Percentiles rank a stretch among this genome's conserved stretches.
phyloP scores from a whole-genome alignment of 75 land plant genomes.

The Chamaecyparis obtusa region DNA sequence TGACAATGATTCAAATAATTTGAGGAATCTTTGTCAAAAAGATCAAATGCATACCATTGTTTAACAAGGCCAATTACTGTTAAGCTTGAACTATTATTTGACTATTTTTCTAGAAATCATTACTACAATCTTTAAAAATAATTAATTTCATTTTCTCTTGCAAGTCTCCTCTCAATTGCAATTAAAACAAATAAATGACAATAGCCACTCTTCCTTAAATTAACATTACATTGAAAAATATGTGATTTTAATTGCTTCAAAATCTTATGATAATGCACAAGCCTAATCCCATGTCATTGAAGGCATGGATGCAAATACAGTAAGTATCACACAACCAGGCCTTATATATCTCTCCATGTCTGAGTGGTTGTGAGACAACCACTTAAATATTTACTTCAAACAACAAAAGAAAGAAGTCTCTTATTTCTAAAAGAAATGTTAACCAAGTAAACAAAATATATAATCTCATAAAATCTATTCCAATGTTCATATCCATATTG shows the following conservation, averaged over 20 bases:
- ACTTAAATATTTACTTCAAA: slow-evolving; percentile 26
- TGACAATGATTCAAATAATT: background rate
- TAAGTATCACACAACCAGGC: slow-evolving; percentile 45
- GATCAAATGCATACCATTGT: slow-evolving; percentile 25
- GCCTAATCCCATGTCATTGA: slow-evolving; percentile 29
- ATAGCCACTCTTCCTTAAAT: background rate
- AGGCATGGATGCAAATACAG: slow-evolving; percentile 46
- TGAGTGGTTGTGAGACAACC: slow-evolving; percentile 35
- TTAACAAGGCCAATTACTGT: slow-evolving; percentile 25
- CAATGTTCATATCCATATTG: no score
- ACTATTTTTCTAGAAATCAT: slow-evolving; percentile 33
- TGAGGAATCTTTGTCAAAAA: background rate
- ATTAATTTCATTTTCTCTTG: slow-evolving; percentile 27
- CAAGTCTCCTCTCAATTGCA: slow-evolving; percentile 25
- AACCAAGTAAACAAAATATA: no score
- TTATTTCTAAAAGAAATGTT: no score
- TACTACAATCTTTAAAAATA: slow-evolving; percentile 9
- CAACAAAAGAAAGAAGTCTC: background rate
- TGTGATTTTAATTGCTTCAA: background rate
- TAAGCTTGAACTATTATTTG: slow-evolving; percentile 46
- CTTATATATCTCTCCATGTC: slow-evolving; percentile 49
- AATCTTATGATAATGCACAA: slow-evolving; percentile 12
- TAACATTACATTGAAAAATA: background rate
- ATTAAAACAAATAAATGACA: background rate
- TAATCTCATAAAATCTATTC: no score